Evolutionary conservation across 1,284 basidiomycete genomes (phyloP), one percentile per base, ranked within the genome.

Genomic region (Wallemia mellicola): DNA sequence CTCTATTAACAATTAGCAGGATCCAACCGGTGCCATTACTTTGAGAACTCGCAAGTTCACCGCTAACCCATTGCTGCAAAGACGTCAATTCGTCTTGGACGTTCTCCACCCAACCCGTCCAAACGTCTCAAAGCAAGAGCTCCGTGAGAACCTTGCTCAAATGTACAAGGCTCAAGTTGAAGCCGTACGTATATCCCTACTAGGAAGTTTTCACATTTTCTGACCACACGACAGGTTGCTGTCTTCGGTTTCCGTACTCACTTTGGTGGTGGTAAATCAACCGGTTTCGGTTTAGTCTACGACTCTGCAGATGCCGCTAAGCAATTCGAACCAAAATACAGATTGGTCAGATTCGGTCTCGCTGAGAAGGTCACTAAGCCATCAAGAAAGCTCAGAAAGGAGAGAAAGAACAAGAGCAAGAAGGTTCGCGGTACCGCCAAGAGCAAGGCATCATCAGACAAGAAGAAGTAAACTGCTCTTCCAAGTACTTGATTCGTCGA

Each of bases 1-100:
- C 14, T 11, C 9, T n/a, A 11, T 17, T 3, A 3, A 15, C 9
- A 5, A 48, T n/a, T 11, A 5, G 22, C 5, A 68, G 71, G 89
- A 91, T 74, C 77, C 75, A 72, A 76, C 79, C 75, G 83, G 89
- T 73, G 85, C 92, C 66, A 80, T 99, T 68, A 98, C 94, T 66
- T 78, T 98, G 71, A 86, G 94, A 69, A 96, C 94, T 62, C 85
- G 92, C 74, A 96, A 99, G 78, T 98, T 98, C 79, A 86, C 96
- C 73, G 95, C 91, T 69, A 98, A 99, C 82, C 87, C 89, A 66
- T 83, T 98, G 65, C 78, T 99, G 62, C 83, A 87, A 69, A 85
- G 94, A 68, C 75, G 74, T 69, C 84, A 86, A 75, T 89, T 92
- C 69, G 79, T 95, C 67, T 76, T 95, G 64, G 92, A 95, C 68